Conservation (phyloP, 192 early-diverging fungal species). For the Kappamyces sp. region DNA sequence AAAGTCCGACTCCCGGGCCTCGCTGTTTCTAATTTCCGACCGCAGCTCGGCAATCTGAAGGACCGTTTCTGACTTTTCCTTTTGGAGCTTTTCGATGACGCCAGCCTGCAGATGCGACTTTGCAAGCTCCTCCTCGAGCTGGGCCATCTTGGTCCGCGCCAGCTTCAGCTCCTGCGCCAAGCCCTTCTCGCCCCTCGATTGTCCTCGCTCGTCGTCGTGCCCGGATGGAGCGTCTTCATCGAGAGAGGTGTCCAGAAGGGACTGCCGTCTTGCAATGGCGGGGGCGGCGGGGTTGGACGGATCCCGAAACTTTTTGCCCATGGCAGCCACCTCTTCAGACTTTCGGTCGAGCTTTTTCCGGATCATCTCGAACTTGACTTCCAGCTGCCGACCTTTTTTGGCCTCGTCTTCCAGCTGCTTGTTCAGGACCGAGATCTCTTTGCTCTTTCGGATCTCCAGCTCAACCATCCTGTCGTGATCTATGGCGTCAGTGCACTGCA, state of each 20-base stretch:
- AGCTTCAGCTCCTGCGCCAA: not conserved
- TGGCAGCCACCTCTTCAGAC: slow-evolving; percentile 28
- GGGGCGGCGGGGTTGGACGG: slow-evolving; percentile 2
- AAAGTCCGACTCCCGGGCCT: not conserved
- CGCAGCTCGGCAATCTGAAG: slow-evolving; percentile 3
- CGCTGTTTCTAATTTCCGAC: slow-evolving; percentile 6
- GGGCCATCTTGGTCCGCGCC: not conserved
- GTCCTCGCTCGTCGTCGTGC: too few relatives aligned
- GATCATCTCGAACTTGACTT: slow-evolving; percentile 30
- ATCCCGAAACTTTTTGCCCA: slow-evolving; percentile 21
- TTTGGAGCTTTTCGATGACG: slow-evolving; percentile 5
- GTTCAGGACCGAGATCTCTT: slow-evolving; percentile 28
- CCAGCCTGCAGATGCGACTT: slow-evolving; percentile 1
- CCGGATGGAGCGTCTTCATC: too few relatives aligned
- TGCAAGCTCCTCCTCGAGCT: not conserved
- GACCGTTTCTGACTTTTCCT: slow-evolving; percentile 7
- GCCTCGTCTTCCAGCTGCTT: slow-evolving; percentile 42
- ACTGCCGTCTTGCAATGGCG: not conserved
- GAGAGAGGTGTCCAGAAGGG: too few relatives aligned
- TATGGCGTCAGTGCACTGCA: slow-evolving; percentile 3
- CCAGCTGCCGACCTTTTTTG: slow-evolving; percentile 30
- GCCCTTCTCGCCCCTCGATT: too few relatives aligned
- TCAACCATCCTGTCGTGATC: slow-evolving; percentile 41
- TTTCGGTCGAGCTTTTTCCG: slow-evolving; percentile 40
- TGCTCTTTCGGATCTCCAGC: slow-evolving; percentile 26